phyloP scores from a whole-genome alignment of 257 asterid species.

The Anisodus acutangulus region DNA sequence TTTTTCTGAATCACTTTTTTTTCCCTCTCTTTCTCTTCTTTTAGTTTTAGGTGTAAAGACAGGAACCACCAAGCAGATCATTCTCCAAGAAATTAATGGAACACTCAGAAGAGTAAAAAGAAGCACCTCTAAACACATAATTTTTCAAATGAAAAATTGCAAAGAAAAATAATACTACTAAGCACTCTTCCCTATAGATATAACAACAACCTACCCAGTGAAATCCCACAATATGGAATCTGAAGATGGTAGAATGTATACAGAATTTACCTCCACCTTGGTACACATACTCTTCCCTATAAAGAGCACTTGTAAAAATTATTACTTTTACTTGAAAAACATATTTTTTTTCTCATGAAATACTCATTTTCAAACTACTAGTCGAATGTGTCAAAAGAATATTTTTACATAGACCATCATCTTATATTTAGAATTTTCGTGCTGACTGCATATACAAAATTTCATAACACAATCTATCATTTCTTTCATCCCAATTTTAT shows the following conservation, averaged over 20 bases:
- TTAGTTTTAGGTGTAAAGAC: conserved; percentile 50
- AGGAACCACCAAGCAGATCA: conserved; percentile 41
- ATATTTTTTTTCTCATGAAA: not conserved
- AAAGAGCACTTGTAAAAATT: not conserved
- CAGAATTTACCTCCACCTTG: no score
- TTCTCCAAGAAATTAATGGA: conserved; percentile 43
- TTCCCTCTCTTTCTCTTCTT: conserved; percentile 32
- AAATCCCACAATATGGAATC: no score
- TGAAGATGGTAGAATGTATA: no score
- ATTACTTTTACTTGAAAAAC: not conserved
- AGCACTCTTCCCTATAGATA: not conserved
- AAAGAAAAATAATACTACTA: not conserved
- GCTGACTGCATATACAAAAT: not conserved
- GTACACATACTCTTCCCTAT: no score
- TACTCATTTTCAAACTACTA: not conserved
- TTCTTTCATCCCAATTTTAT: no score
- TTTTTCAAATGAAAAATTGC: not conserved
- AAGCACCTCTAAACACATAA: not conserved
- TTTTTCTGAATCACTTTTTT: conserved; percentile 39
- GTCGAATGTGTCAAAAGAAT: not conserved
- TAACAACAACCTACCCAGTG: no score
- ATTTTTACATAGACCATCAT: not conserved
- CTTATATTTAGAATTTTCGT: not conserved
- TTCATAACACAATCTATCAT: not conserved
- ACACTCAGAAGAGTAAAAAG: not conserved